Evolutionary conservation across 1,139 yeast genomes (phyloP).

Genomic region (Taiozyma onychis): DNA sequence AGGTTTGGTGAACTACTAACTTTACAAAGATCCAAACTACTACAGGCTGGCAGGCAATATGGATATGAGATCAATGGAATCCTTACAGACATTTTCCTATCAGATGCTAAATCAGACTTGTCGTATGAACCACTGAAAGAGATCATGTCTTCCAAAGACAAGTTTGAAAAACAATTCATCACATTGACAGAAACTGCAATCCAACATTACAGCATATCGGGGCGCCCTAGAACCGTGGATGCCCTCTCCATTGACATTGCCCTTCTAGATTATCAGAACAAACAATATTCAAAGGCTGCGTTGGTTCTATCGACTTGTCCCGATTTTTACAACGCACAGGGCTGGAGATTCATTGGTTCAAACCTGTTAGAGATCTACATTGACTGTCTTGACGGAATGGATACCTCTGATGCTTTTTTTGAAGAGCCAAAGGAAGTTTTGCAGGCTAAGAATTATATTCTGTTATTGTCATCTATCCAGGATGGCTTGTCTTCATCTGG

Average conservation of each 20-base stretch:
- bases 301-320: constrained; percentile 63
- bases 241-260: constrained; percentile 81
- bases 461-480: constrained; percentile 10
- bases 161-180: constrained; percentile 26
- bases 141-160: constrained; percentile 15
- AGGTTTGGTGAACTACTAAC: constrained; percentile 42
- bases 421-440: constrained; percentile 6
- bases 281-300: constrained; percentile 56
- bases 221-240: constrained; percentile 56
- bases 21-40: constrained; percentile 38
- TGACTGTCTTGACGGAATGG: constrained; percentile 55
- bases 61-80: constrained; percentile 39
- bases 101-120: background rate
- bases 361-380: constrained; percentile 59
- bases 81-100: constrained; percentile 31
- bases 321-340: constrained; percentile 56
- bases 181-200: constrained; percentile 28
- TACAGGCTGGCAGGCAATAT: constrained; percentile 32
- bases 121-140: constrained; percentile 12
- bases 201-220: constrained; percentile 20
- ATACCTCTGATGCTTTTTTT: constrained; percentile 16
- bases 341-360: constrained; percentile 73
- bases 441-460: constrained; percentile 12
- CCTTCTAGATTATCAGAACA: constrained; percentile 52
- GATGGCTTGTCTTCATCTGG: background rate